These are phyloP conservation scores for Fistulifera pelliculosa DNA, from an alignment of 108 stramenopile species.

Conservation along the genomic window DNA sequence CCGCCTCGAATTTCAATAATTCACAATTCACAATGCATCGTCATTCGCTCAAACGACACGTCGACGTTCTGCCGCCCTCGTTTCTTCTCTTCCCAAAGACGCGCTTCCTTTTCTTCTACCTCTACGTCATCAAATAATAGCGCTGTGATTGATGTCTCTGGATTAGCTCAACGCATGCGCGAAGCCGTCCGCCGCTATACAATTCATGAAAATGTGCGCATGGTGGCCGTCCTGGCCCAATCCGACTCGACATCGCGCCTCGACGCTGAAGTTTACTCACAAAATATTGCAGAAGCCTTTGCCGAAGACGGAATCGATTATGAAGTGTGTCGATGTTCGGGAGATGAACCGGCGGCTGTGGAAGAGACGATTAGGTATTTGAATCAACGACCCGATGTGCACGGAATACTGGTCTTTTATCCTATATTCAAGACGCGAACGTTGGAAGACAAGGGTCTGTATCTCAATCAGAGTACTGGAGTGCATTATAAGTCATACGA, in stretches of 20 bases:
- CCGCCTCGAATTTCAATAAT: too few relatives aligned
- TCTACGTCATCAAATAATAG: too few relatives aligned
- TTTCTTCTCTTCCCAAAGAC: too few relatives aligned
- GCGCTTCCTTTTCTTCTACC: too few relatives aligned
- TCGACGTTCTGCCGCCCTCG: too few relatives aligned
- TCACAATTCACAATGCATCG: background rate
- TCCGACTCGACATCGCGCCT: slow-evolving; percentile 4
- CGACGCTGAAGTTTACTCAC: slow-evolving; percentile 63
- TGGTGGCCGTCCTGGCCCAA: slow-evolving; percentile 50
- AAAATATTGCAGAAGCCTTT: slow-evolving; percentile 70
- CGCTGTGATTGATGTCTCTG: slow-evolving; percentile 30
- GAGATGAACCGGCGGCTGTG: slow-evolving; percentile 16
- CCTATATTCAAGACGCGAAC: slow-evolving; percentile 66
- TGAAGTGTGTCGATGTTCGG: slow-evolving; percentile 44
- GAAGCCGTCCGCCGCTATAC: slow-evolving; percentile 33
- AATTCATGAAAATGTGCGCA: slow-evolving; percentile 22
- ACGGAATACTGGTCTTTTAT: slow-evolving; percentile 93
- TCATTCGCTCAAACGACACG: too few relatives aligned
- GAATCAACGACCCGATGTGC: slow-evolving; percentile 60
- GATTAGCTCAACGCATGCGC: slow-evolving; percentile 39
- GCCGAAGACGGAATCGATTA: slow-evolving; percentile 78
- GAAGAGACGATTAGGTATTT: slow-evolving; percentile 35
- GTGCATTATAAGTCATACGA: slow-evolving; percentile 79
- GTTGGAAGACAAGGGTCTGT: slow-evolving; percentile 23
- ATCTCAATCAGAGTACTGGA: slow-evolving; percentile 43